These are phyloP conservation scores for Calamus simplicifolius DNA, from an alignment of 176 grass and related monocot species.

Conservation along the genomic window DNA sequence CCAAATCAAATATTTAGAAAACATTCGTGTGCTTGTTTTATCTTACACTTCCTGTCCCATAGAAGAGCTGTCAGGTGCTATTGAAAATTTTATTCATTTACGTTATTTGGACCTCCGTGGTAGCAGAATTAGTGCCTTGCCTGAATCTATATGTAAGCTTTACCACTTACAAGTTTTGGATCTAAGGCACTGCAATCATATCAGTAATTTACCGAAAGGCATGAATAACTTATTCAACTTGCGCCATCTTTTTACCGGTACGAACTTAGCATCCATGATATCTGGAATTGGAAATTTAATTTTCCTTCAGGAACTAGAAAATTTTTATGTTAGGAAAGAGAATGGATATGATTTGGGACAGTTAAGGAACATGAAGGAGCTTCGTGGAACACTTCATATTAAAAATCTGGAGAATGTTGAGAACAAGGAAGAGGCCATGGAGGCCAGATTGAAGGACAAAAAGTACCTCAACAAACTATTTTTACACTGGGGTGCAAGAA, in stretches of 20 bases:
- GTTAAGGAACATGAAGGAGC: too few species aligned
- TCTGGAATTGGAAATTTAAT: slow-evolving; percentile 22
- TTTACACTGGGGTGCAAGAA: too few species aligned
- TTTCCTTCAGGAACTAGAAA: slow-evolving; percentile 11
- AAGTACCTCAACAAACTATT: too few species aligned
- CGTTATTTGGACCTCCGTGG: slow-evolving; percentile 35
- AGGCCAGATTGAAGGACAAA: too few species aligned
- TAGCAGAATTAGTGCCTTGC: slow-evolving; percentile 21
- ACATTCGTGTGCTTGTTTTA: slow-evolving; percentile 39
- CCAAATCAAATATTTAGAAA: slow-evolving; percentile 27
- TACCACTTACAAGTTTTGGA: slow-evolving; percentile 25
- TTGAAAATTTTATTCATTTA: slow-evolving; percentile 37
- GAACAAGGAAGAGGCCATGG: too few species aligned
- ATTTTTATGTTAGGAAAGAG: slow-evolving; percentile 15
- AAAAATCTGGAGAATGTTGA: too few species aligned
- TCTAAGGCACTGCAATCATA: slow-evolving; percentile 8
- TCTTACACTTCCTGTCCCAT: slow-evolving; percentile 21
- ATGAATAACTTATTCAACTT: slow-evolving; percentile 23
- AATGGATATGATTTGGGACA: not conserved
- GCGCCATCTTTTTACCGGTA: slow-evolving; percentile 16
- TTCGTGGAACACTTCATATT: too few species aligned
- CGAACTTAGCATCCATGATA: slow-evolving; percentile 5
- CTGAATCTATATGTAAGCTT: slow-evolving; percentile 28
- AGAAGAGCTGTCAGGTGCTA: slow-evolving; percentile 32
- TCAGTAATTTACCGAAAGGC: slow-evolving; percentile 9